A percentile compares a stretch with the other conserved stretches of the same genome.
phyloP scores from a whole-genome alignment of 805 yeast genomes.

The Debaryomyces prosopidis region DNA sequence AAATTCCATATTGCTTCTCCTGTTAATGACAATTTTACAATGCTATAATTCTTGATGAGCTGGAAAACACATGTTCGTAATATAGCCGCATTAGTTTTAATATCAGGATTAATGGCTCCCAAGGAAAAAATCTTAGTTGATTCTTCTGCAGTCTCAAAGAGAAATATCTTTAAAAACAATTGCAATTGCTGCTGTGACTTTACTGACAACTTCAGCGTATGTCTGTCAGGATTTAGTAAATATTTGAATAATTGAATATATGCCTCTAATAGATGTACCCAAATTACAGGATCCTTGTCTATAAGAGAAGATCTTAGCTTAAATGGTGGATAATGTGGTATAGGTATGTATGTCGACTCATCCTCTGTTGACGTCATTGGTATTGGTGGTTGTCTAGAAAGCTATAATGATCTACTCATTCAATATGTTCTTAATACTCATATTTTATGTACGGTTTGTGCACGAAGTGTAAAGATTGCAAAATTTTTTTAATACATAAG shows the following conservation, averaged over 20 bases:
- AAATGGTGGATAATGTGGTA: constrained; percentile 75
- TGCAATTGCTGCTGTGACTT: constrained; percentile 60
- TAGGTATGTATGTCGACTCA: constrained; percentile 42
- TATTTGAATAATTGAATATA: constrained; percentile 56
- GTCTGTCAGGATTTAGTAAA: constrained; percentile 38
- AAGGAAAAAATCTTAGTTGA: constrained; percentile 60
- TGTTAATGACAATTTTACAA: constrained; percentile 54
- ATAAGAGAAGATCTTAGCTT: constrained; percentile 71
- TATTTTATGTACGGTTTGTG: not conserved
- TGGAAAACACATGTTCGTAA: constrained; percentile 53
- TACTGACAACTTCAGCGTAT: constrained; percentile 39
- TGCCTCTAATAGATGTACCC: constrained; percentile 70
- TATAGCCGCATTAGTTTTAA: constrained; percentile 48
- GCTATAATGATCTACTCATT: not conserved
- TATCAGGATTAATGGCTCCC: constrained; percentile 74
- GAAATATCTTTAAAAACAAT: constrained; percentile 54
- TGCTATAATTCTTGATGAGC: constrained; percentile 51
- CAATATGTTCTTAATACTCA: too few species aligned
- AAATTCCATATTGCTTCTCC: constrained; percentile 70
- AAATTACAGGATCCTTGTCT: constrained; percentile 81
- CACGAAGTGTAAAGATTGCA: not conserved
- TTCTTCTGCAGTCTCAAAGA: constrained; percentile 64
- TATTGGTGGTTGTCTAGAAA: not conserved
- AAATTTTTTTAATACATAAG: not conserved
- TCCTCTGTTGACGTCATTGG: not conserved